Base-by-base conservation (phyloP, 768 basidiomycete genomes). In the Tylopilus vinaceipallidus region DNA sequence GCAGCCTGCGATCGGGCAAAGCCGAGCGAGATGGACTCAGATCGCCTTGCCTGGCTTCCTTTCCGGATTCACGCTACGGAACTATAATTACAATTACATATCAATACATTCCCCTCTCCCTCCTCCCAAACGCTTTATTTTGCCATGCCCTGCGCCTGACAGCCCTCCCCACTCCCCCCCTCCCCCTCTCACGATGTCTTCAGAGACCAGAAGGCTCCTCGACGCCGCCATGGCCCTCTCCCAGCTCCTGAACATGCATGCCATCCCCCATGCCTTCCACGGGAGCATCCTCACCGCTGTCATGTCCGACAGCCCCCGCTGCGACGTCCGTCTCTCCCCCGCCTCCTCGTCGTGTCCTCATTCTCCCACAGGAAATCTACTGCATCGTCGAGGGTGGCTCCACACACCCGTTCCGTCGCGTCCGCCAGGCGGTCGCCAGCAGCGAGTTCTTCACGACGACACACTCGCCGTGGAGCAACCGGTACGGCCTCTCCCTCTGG, bases 381-480 rank as follows among this genome's bases (percentile, higher is more conserved):
- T 92, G 90, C 66, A 83, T 93, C 64, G 88, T 91, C 53, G 85
- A 91, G 68, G 82, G 83, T 39, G 81, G 84, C n/a, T 68, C 79
- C 30, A 68, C 76, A 1, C 84, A 91, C 65, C 84, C 88, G 0
- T 93, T 91, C 65, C 81, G 88, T 50, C 81, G 84, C 50, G 86
- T 89, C 39, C 82, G 90, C 49, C 86, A 91, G 56, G 88, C 90
- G 12, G 63, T 88, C 45, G 69, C 81, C 26, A 80, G 79, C 24
- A 83, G 73, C 60, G 76, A 81, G 29, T 78, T 84, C 59, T 80
- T 90, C 57, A 78, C 82, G 9, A 75, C 78, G 19, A 84, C 79
- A 12, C 78, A 84, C 57, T 88, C 90, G 0, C 84, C 90, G n/a
- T 91, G 90, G 90, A 89, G 84, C 48, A 88, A 90, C 60, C 79